A percentile compares a stretch with the other conserved stretches of the same genome.
Evolutionary conservation across 2,329 filamentous ascomycete species (phyloP).

Genomic region (Xylogone sp.): DNA sequence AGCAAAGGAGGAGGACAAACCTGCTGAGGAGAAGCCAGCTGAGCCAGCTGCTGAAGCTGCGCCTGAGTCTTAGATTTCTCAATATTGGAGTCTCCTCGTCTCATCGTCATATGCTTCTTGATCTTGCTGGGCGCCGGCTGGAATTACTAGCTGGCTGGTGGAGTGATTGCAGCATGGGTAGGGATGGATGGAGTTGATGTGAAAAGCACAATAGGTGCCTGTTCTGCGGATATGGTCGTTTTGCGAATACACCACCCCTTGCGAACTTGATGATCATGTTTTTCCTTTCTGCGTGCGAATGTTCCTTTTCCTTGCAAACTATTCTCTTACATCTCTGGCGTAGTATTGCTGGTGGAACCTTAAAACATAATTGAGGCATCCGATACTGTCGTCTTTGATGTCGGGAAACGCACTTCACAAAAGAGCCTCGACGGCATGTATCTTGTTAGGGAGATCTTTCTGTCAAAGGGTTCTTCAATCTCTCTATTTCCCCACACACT

Average conservation of each 20-base stretch:
- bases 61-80: constrained; percentile 49
- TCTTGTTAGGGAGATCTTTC: constrained; percentile 18
- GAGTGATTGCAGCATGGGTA: constrained; percentile 28
- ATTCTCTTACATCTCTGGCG: constrained; percentile 18
- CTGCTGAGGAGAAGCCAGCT: constrained; percentile 40
- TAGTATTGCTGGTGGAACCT: constrained; percentile 21
- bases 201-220: constrained; percentile 30
- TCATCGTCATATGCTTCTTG: constrained; percentile 33
- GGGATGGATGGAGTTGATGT: constrained; percentile 29
- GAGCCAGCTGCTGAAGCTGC: constrained; percentile 30
- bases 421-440: constrained; percentile 24
- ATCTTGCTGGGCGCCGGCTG: constrained; percentile 26
- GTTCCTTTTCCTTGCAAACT: constrained; percentile 17
- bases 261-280: constrained; percentile 32
- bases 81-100: constrained; percentile 32
- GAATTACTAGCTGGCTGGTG: constrained; percentile 27
- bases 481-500: constrained; percentile 17
- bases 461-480: constrained; percentile 14
- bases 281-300: constrained; percentile 29
- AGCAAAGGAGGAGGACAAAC: constrained; percentile 58
- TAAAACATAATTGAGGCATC: constrained; percentile 13
- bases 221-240: constrained; percentile 24
- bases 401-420: constrained; percentile 20
- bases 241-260: constrained; percentile 33
- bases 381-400: constrained; percentile 26